Evolutionary conservation across 192 early-diverging fungal genomes (phyloP).

Genomic region (Phycomyces nitens): DNA sequence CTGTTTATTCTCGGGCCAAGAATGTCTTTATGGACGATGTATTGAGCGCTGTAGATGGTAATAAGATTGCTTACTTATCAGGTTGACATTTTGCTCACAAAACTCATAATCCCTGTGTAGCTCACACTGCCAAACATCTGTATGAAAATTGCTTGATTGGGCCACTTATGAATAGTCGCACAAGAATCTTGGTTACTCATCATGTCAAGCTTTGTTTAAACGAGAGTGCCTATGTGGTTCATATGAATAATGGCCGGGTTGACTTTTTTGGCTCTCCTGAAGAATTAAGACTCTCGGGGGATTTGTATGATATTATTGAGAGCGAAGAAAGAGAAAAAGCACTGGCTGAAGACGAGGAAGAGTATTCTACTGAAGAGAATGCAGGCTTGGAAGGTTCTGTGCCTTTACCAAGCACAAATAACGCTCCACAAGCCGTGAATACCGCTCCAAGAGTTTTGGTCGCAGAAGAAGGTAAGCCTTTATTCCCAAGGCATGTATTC

Average conservation of each 20-base stretch:
- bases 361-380: slow-evolving; percentile 21
- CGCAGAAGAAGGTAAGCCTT: slow-evolving; percentile 52
- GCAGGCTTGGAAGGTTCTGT: neutral
- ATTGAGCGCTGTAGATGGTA: slow-evolving; percentile 84
- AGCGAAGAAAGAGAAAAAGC: slow-evolving; percentile 33
- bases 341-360: slow-evolving; percentile 15
- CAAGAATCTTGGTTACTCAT: slow-evolving; percentile 83
- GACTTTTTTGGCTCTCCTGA: slow-evolving; percentile 24
- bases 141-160: slow-evolving; percentile 65
- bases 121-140: slow-evolving; percentile 85
- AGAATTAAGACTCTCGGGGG: slow-evolving; percentile 30
- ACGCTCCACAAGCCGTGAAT: slow-evolving; percentile 3
- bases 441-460: slow-evolving; percentile 53
- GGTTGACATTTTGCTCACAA: slow-evolving; percentile 17
- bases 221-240: slow-evolving; percentile 47
- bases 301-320: slow-evolving; percentile 30
- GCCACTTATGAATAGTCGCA: slow-evolving; percentile 64
- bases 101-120: slow-evolving; percentile 67
- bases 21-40: slow-evolving; percentile 82
- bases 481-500: too few species aligned
- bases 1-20: slow-evolving; percentile 70
- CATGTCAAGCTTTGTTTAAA: slow-evolving; percentile 59
- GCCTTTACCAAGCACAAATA: neutral
- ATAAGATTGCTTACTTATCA: slow-evolving; percentile 44
- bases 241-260: slow-evolving; percentile 51